phyloP scores from a whole-genome alignment of 139 green algal species.

The Chlamydomonas schloesseri region DNA sequence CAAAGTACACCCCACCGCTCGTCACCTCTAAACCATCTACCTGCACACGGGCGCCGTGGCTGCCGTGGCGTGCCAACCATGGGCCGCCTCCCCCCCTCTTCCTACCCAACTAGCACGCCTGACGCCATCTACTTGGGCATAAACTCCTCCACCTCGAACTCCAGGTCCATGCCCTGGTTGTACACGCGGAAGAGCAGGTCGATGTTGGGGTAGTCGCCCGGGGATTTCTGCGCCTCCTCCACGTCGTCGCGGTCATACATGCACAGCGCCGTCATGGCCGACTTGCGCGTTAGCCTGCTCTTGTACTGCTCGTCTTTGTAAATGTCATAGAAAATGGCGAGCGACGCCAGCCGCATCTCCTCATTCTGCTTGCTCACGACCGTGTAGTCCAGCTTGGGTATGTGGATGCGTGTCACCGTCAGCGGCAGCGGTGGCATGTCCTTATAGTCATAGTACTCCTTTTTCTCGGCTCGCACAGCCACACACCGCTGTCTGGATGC shows the following conservation, averaged over 20 bases:
- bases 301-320: constrained; percentile 72
- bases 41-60: too few species aligned
- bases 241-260: constrained; percentile 77
- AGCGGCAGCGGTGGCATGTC: constrained; percentile 70
- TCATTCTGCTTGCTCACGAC: constrained; percentile 56
- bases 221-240: constrained; percentile 39
- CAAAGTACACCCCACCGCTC: too few species aligned
- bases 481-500: background rate
- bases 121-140: constrained; percentile 5
- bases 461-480: constrained; percentile 14
- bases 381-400: constrained; percentile 64
- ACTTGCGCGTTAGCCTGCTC: constrained; percentile 53
- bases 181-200: constrained; percentile 70
- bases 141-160: constrained; percentile 65
- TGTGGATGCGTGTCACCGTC: constrained; percentile 57
- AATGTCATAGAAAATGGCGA: constrained; percentile 78
- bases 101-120: too few species aligned
- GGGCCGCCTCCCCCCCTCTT: too few species aligned
- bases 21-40: too few species aligned
- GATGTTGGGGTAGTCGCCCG: constrained; percentile 71
- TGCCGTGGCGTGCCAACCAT: background rate
- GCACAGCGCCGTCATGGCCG: constrained; percentile 68
- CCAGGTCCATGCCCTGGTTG: constrained; percentile 61
- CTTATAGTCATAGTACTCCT: constrained; percentile 74
- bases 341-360: constrained; percentile 54